Conservation (phyloP, 345 rosid species). For the Gynandropsis gynandra region DNA sequence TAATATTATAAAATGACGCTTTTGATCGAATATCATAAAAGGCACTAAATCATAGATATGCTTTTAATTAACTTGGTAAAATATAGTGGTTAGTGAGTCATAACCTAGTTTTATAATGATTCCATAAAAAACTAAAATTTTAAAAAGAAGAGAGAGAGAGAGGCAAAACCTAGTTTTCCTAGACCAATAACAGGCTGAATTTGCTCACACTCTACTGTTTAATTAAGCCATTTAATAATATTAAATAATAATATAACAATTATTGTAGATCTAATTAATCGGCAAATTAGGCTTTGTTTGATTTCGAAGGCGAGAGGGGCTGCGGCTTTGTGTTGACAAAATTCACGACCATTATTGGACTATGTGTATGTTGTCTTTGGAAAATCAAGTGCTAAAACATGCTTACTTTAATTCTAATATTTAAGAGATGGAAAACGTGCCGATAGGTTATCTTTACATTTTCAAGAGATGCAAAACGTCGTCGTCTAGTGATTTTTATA, state of each 20-base stretch:
- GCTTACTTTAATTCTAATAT: too few relatives aligned
- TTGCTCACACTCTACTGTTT: conserved; percentile 19
- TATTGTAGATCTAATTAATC: conserved; percentile 15
- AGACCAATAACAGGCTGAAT: conserved; percentile 23
- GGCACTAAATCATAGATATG: too few relatives aligned
- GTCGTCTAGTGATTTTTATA: too few relatives aligned
- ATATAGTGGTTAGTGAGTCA: conserved; percentile 30
- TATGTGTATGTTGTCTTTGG: too few relatives aligned
- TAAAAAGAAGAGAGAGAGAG: too few relatives aligned
- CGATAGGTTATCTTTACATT: too few relatives aligned
- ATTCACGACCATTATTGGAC: conserved; percentile 1
- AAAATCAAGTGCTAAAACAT: too few relatives aligned
- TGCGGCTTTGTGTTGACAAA: not conserved
- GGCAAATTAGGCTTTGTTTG: conserved; percentile 21
- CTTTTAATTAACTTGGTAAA: not conserved
- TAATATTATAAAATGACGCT: too few relatives aligned
- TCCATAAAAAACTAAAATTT: too few relatives aligned
- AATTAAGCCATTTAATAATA: conserved; percentile 14
- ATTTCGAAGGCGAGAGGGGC: not conserved
- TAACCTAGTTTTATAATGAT: conserved; percentile 5
- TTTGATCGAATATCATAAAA: too few relatives aligned
- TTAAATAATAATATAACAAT: conserved; percentile 20
- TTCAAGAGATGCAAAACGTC: too few relatives aligned
- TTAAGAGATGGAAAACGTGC: too few relatives aligned
- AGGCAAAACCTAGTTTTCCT: conserved; percentile 21